A percentile compares a stretch with the other conserved stretches of the same genome.
phyloP scores from a whole-genome alignment of 148 eudicot genomes.

The Rhododendron griersonianum region DNA sequence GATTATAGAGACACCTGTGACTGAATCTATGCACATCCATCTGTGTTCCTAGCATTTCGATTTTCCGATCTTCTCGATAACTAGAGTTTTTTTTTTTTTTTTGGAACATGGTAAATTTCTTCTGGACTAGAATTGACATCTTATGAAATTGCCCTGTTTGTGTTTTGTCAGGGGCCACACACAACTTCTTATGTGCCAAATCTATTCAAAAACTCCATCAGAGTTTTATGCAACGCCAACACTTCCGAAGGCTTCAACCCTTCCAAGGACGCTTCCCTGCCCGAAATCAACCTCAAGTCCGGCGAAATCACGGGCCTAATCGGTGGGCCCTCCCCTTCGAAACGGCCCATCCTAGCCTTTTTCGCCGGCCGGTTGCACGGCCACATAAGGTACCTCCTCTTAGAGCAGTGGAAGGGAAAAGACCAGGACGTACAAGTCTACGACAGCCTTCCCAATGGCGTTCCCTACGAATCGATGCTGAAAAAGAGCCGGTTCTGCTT shows the following conservation, averaged over 20 bases:
- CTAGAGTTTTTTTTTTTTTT: not conserved
- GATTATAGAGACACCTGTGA: too few relatives aligned
- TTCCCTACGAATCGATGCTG: slow-evolving; percentile 31
- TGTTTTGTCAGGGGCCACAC: slow-evolving; percentile 39
- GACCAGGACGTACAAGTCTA: slow-evolving; percentile 41
- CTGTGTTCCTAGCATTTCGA: too few relatives aligned
- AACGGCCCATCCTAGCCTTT: slow-evolving; percentile 43
- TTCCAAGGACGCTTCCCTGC: slow-evolving; percentile 45
- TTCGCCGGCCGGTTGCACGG: slow-evolving; percentile 62
- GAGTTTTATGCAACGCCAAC: slow-evolving; percentile 76
- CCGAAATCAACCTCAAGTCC: slow-evolving; percentile 48
- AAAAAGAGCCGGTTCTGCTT: slow-evolving; percentile 43
- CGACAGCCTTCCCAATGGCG: slow-evolving; percentile 23
- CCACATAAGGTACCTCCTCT: slow-evolving; percentile 38
- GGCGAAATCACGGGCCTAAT: slow-evolving; percentile 32
- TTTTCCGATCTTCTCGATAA: not conserved
- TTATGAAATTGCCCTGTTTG: not conserved
- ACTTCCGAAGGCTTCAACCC: slow-evolving; percentile 72
- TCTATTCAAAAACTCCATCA: slow-evolving; percentile 52
- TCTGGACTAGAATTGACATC: not conserved
- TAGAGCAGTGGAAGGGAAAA: slow-evolving; percentile 45
- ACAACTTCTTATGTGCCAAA: slow-evolving; percentile 39
- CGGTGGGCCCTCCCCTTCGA: slow-evolving; percentile 38
- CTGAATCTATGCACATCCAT: too few relatives aligned
- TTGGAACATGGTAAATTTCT: too few relatives aligned